Evolutionary conservation across 768 basidiomycete genomes (phyloP).

Genomic region (Lactarius tabidus): DNA sequence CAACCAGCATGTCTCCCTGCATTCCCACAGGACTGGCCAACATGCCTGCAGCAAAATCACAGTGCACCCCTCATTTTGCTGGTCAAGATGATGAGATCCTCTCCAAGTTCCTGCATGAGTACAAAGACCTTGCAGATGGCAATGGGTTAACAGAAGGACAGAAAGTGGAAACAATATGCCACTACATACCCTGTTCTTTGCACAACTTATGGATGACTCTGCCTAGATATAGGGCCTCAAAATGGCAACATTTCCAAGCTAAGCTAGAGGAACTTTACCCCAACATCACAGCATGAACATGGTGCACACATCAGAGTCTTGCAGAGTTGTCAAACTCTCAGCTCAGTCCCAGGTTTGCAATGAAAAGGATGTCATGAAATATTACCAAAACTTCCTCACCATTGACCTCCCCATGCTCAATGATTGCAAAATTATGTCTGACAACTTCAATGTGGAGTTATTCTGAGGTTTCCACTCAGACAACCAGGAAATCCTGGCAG

Average conservation of each 20-base stretch:
- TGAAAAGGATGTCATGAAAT: neutral
- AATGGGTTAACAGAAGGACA: neutral
- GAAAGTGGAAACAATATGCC: neutral
- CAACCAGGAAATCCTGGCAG: neutral
- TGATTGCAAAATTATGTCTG: fast-evolving
- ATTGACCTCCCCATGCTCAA: neutral
- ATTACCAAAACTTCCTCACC: neutral
- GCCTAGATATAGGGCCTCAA: neutral
- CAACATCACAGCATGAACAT: neutral
- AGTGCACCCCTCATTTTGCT: neutral
- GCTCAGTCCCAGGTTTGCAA: fast-evolving
- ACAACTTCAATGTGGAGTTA: neutral
- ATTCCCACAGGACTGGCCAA: neutral
- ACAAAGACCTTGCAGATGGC: neutral
- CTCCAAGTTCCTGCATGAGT: neutral
- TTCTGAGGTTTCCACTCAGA: neutral
- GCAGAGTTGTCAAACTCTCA: neutral
- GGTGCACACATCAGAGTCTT: neutral
- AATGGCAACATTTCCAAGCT: neutral
- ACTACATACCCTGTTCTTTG: neutral
- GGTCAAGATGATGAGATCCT: neutral
- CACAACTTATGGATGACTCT: neutral
- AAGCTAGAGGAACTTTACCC: neutral
- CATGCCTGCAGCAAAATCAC: neutral
- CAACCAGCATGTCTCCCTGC: neutral